Base-by-base conservation (phyloP, 306 rosid species). In the Prunus padus region DNA sequence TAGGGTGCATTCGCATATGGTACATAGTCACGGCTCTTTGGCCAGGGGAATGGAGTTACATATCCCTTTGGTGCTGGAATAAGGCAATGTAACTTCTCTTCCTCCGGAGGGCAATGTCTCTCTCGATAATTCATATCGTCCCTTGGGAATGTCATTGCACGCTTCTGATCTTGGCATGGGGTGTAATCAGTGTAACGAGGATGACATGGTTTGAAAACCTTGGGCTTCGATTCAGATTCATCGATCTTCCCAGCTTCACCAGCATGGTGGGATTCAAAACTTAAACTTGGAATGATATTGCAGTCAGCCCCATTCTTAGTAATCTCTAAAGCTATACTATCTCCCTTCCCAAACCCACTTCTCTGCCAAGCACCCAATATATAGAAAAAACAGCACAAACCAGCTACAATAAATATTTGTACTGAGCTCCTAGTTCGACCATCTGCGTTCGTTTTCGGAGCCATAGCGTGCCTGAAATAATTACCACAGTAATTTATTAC, bases 11-110 rank as follows among this genome's bases (percentile, higher is more conserved):
- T 95, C 2, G 98, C 98, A 81, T 82, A 95, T 23, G 98, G 98
- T 61, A 95, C 98, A 87, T 90, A 95, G 77, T 95, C 97, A 42
- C 97, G 97, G 74, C 98, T 95, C 87, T 89, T 95, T 8, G 97
- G 98, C 98, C 97, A 95, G 49, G 97, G 88, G 79, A 95, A 95
- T 16, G 98, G 98, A 46, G 97, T 95, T 40, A 95, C 98, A 82
- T 95, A 95, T 25, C 98, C 97, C 69, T 89, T 86, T 5, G 97
- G 98, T 62, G 97, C 97, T 12, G 98, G 98, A 71, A 95, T 88
- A 67, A 95, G 74, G 90, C 98, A 95, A 69, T 84, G 97, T 12
- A 95, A 75, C 93, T 95, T 95, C 72, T 92, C 85, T 80, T 86
- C 93, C 85, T 89, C 86, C 0, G 83, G 87, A 14, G 97, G 97